Conservation (phyloP, 2,329 filamentous ascomycete species). For the Epicoccum nigrum region DNA sequence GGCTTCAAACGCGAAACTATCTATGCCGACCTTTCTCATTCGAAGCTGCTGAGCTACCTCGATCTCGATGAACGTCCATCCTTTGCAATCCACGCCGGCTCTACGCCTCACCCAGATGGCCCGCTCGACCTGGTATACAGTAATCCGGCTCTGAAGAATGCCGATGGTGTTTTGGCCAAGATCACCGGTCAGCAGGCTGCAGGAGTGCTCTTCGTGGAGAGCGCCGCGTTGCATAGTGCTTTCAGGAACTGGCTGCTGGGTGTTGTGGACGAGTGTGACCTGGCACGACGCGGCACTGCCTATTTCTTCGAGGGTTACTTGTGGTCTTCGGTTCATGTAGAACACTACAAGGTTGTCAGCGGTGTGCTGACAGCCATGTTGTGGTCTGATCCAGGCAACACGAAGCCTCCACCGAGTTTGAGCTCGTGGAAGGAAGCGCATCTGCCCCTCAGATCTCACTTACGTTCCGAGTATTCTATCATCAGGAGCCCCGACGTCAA, state of each 20-base stretch:
- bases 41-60: conserved; percentile 30
- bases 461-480: neutral
- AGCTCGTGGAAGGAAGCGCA: conserved; percentile 36
- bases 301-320: conserved; percentile 35
- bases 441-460: conserved; percentile 31
- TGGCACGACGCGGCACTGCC: conserved; percentile 16
- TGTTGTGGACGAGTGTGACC: conserved; percentile 16
- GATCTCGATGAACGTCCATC: conserved; percentile 33
- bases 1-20: conserved; percentile 11
- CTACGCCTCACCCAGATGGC: conserved; percentile 11
- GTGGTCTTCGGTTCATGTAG: conserved; percentile 35
- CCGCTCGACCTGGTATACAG: conserved; percentile 30
- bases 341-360: conserved; percentile 38
- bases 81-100: conserved; percentile 27
- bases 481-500: conserved; percentile 2
- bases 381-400: conserved; percentile 14
- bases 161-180: conserved; percentile 23
- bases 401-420: neutral
- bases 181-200: conserved; percentile 26
- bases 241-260: conserved; percentile 39
- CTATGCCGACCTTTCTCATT: conserved; percentile 13
- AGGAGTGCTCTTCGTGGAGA: conserved; percentile 22
- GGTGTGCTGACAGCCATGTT: conserved; percentile 23
- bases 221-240: conserved; percentile 22
- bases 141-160: conserved; percentile 31